These are phyloP conservation scores for Tilletia setariae DNA, from an alignment of 1,284 basidiomycete species.

Conservation along the genomic window DNA sequence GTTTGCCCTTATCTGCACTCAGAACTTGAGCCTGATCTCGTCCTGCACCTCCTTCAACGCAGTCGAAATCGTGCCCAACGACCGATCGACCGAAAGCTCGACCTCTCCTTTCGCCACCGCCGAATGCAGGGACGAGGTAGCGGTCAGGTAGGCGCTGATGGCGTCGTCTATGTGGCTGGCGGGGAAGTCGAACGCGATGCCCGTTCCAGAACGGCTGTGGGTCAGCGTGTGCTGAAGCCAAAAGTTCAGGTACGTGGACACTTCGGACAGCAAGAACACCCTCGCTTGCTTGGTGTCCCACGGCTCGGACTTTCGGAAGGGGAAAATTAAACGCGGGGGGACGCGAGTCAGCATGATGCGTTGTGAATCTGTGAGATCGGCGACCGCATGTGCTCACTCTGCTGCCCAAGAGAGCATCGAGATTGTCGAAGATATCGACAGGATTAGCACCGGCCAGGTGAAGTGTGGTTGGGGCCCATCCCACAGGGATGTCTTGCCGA, in stretches of 20 bases:
- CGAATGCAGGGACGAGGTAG: neutral
- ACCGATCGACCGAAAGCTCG: neutral
- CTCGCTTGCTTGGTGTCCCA: constrained; percentile 41
- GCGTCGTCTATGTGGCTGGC: constrained; percentile 32
- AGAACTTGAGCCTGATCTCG: constrained; percentile 6
- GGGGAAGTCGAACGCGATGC: constrained; percentile 22
- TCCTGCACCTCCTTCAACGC: constrained; percentile 10
- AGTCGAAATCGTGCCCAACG: constrained; percentile 6
- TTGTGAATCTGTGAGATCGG: too few relatives aligned
- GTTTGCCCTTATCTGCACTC: neutral
- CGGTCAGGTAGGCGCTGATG: constrained; percentile 24
- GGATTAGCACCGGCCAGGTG: constrained; percentile 73
- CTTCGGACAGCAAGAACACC: constrained; percentile 40
- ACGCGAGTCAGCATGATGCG: neutral
- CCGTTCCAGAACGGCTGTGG: constrained; percentile 6
- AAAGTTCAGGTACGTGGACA: constrained; percentile 28
- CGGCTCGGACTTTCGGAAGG: constrained; percentile 33
- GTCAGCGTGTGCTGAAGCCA: constrained; percentile 32
- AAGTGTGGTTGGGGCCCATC: constrained; percentile 76
- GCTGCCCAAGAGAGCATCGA: constrained; percentile 76
- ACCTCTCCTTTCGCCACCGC: constrained; percentile 13
- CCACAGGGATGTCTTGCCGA: constrained; percentile 53
- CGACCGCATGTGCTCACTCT: constrained; percentile 64
- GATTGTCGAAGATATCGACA: constrained; percentile 74
- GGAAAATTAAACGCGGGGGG: neutral